Evolutionary conservation across 2,329 filamentous ascomycete genomes (phyloP).

Genomic region (Hymenotorrendiella dingleyae): DNA sequence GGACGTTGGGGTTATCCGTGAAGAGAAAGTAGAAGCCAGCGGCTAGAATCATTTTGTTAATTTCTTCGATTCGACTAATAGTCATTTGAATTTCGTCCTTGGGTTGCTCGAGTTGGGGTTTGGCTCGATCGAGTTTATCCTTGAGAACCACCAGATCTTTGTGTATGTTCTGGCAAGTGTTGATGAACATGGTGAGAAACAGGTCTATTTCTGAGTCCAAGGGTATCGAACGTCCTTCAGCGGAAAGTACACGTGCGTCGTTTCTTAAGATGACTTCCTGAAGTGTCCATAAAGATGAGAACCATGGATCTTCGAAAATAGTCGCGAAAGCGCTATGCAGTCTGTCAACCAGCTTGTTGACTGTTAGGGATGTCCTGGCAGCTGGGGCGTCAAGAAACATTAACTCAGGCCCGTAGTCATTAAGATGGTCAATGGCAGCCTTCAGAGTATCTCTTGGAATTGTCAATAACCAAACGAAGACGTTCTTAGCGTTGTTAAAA

Average conservation of each 20-base stretch:
- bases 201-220: no score
- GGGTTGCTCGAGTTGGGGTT: background rate
- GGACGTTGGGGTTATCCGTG: background rate
- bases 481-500: background rate
- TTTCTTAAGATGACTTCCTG: conserved; percentile 1
- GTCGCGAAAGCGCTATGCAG: no score
- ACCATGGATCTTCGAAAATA: no score
- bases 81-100: background rate
- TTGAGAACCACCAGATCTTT: background rate
- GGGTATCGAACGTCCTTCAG: background rate
- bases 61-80: background rate
- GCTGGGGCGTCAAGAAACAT: no score
- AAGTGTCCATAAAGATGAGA: background rate
- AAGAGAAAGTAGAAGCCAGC: background rate
- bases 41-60: no score
- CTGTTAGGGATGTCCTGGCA: no score
- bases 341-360: no score
- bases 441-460: no score
- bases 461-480: background rate
- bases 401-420: no score
- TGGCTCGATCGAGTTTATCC: background rate
- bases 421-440: no score
- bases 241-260: background rate
- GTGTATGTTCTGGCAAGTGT: no score
- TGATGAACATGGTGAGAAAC: no score